Evolutionary conservation across 805 yeast species (phyloP), one percentile per base, ranked within the genome.

Genomic region (Wickerhamomyces bisporus): DNA sequence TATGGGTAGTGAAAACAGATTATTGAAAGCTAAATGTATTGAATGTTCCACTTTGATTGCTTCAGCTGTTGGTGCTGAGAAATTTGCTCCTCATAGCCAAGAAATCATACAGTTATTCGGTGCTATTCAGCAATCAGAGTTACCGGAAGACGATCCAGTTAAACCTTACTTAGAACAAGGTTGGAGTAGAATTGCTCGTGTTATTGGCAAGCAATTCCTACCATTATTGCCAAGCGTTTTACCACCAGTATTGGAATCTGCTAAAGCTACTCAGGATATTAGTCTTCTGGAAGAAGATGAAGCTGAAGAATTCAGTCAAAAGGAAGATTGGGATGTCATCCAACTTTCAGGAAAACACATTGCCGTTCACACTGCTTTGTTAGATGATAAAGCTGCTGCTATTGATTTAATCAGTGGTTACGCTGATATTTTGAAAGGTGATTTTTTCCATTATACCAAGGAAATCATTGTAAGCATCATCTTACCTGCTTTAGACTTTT

Each of bases 21-120:
- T 82, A 39, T 69, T 93, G 48, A 86, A 84, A 58, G 98, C 95
- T 17, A 91, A 89, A 62, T 86, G 96, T 52, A 86, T 93, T 48
- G 98, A 93, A 64, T 93, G 98, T 64, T 81, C 96, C 7, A 86
- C 98, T 1, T 70, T 93, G 52, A 88, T 93, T 57, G 97, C 97
- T 0, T 68, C 81, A 32, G 98, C 98, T 13, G 98, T 93, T 21
- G 98, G 98, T 17, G 81, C 81, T 54, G 96, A 88, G 49, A 86
- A 83, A 57, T 91, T 93, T 58, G 62, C 75, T 15, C 79, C 86
- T 18, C 83, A 86, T 52, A 78, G 85, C 34, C 76, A 73, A 43
- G 87, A 85, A 49, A 64, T 91, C 41, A 80, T 88, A 36, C 76
- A 77, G 48, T 64, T 85, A 19, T 80, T 87, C 49, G 84, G 80